Evolutionary conservation across 371 early-diverging fungal genomes (phyloP).

Genomic region (Syncephalis fuscata): DNA sequence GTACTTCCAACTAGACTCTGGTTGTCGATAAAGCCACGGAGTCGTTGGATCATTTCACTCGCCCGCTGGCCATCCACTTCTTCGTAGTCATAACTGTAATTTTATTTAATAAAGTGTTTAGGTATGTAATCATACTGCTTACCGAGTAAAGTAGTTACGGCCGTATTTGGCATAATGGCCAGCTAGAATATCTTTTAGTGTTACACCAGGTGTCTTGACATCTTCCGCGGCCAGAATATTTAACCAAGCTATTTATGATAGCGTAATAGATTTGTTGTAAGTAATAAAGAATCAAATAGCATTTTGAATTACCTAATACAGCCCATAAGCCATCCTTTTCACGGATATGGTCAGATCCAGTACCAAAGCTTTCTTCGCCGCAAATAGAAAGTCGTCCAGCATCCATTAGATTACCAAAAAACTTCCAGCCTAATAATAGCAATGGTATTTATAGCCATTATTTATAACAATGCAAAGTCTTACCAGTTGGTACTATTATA

Average conservation of each 20-base stretch:
- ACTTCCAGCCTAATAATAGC: conserved; percentile 90
- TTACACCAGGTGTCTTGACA: conserved; percentile 27
- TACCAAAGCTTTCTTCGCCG: conserved; percentile 96
- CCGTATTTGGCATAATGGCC: conserved; percentile 73
- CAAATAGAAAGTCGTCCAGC: conserved; percentile 88
- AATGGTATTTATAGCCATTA: conserved; percentile 57
- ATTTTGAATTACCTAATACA: conserved; percentile 38
- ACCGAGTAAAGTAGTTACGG: conserved; percentile 89
- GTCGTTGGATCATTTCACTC: conserved; percentile 51
- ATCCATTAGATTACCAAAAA: conserved; percentile 98
- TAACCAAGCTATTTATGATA: conserved; percentile 61
- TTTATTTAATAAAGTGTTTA: conserved; percentile 8
- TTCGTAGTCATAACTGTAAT: conserved; percentile 73
- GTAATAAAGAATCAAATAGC: too few species aligned
- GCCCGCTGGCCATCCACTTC: conserved; percentile 79
- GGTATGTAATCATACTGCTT: not conserved
- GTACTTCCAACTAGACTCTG: conserved; percentile 67
- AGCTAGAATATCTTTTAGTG: conserved; percentile 60
- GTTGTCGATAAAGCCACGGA: conserved; percentile 26
- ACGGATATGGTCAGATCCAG: conserved; percentile 93
- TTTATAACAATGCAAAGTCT: conserved; percentile 61
- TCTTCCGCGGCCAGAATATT: conserved; percentile 74
- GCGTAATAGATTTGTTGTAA: too few species aligned
- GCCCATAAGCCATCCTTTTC: conserved; percentile 99
- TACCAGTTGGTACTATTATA: too few species aligned